Evolutionary conservation across 2,329 filamentous ascomycete species (phyloP), one percentile per base, ranked within the genome.

Genomic region (Leptographium lundbergii): DNA sequence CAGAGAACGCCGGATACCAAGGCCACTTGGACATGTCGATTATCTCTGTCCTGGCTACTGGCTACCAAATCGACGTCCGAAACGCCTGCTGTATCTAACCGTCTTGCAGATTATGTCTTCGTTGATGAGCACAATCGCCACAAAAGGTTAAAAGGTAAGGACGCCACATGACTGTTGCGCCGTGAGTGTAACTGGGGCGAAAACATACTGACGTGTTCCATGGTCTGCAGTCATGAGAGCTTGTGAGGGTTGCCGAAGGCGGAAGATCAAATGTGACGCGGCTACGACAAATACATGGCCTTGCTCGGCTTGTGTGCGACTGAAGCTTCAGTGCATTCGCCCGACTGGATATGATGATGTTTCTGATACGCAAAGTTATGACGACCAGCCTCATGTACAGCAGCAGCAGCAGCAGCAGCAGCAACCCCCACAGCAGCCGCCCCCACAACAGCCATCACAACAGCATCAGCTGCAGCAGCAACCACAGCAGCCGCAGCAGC

Each of bases 91-190:
- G 13, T 27, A 27, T 42, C 36, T 55, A 19, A 56, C 54, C 7
- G 32, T 27, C 14, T 27, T 50, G 19, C 69, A 95, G 91, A 96
- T 72, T 97, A 96, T 88, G 94, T 97, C 67, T 97, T 97, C 70
- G 94, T 97, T 60, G 92, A 97, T 73, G 92, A 97, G 73, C 94
- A 97, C 73, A 97, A 97, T 76, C 87, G 94, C 64, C 94, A 97
- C 74, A 97, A 97, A 75, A 84, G 92, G 67, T 77, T 97, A 63
- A 97, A 97, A 80, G 90, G 90, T 94, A 81, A 66, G 73, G 50
- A 52, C 6, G 34, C 13, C 4, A 9, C 22, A 19, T 42, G 11
- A 22, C 10, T 4, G 11, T 27, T 42, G 34, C 34, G 22, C 53
- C 22, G 14, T 36, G 4, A 13, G 29, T 19, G 19, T 2, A 13